phyloP scores from a whole-genome alignment of 2,329 filamentous ascomycete genomes.

The Fusarium penzigii region DNA sequence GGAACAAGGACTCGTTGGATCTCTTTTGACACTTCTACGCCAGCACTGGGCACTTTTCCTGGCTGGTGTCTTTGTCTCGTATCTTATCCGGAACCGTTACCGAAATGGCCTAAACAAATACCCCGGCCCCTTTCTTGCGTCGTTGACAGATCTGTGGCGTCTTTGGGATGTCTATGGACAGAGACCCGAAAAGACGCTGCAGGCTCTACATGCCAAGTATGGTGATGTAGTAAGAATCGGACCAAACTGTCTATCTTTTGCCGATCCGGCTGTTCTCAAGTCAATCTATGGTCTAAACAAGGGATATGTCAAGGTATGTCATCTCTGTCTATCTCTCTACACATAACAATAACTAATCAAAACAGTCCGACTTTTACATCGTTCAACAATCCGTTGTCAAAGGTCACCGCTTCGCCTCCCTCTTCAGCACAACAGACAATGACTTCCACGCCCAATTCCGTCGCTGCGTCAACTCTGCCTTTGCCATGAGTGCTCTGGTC shows the following conservation, averaged over 20 bases:
- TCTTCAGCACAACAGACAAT: conserved; percentile 77
- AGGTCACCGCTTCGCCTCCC: conserved; percentile 66
- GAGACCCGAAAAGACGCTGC: conserved; percentile 66
- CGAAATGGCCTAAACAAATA: conserved; percentile 67
- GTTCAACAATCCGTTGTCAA: conserved; percentile 74
- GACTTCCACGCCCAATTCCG: conserved; percentile 74
- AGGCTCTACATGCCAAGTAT: conserved; percentile 67
- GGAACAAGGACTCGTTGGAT: conserved; percentile 24
- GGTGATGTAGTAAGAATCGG: conserved; percentile 75
- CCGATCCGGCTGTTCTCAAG: conserved; percentile 71
- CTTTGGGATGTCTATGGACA: conserved; percentile 67
- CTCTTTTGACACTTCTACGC: conserved; percentile 13
- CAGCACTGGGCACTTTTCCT: conserved; percentile 24
- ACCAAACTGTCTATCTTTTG: conserved; percentile 73
- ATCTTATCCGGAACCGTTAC: conserved; percentile 31
- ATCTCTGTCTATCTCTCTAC: conserved; percentile 52
- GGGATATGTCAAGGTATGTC: conserved; percentile 69
- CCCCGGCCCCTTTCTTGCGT: conserved; percentile 71
- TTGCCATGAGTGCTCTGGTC: conserved; percentile 74
- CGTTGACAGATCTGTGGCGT: conserved; percentile 68
- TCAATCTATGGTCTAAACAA: conserved; percentile 82
- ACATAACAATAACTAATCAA: background rate
- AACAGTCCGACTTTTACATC: conserved; percentile 75
- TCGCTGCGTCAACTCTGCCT: conserved; percentile 73
- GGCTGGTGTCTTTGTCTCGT: conserved; percentile 6